A percentile compares a stretch with the other conserved stretches of the same genome.
Evolutionary conservation across 75 land plant species (phyloP).

Genomic region (Gnetum montanum): DNA sequence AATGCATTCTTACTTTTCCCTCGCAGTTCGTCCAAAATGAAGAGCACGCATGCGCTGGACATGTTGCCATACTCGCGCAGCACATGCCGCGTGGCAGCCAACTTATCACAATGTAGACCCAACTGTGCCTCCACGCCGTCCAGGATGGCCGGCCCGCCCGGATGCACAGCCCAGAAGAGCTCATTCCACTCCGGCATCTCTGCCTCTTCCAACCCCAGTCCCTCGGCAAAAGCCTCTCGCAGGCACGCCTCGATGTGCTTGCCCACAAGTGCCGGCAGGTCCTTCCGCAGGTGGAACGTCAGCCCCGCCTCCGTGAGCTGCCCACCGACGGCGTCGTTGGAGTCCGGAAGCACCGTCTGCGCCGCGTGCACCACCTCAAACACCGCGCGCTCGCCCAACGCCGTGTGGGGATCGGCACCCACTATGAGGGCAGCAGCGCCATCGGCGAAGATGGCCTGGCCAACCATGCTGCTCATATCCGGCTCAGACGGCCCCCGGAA

Average conservation of each 20-base stretch:
- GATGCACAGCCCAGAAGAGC: conserved; percentile 26
- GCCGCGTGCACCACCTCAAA: conserved; percentile 24
- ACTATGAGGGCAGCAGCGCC: conserved; percentile 44
- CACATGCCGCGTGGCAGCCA: conserved; percentile 25
- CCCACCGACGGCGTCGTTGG: conserved; percentile 23
- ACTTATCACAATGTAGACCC: conserved; percentile 16
- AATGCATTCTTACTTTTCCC: conserved; percentile 7
- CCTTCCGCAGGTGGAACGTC: conserved; percentile 14
- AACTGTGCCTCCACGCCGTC: conserved; percentile 13
- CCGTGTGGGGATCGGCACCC: conserved; percentile 33
- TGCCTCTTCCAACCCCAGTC: too few species aligned
- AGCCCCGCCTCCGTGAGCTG: conserved; percentile 30
- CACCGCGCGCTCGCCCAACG: conserved; percentile 19
- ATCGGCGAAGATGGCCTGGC: conserved; percentile 39
- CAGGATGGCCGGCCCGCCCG: conserved; percentile 29
- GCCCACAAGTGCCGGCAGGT: background rate
- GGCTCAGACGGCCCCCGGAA: conserved; percentile 34
- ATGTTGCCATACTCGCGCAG: conserved; percentile 30
- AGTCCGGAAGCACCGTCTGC: conserved; percentile 29
- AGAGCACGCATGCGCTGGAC: conserved; percentile 36
- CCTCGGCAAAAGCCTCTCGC: background rate
- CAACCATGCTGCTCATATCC: conserved; percentile 37
- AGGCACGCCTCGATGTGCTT: background rate
- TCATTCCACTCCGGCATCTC: background rate
- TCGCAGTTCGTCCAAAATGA: conserved; percentile 34